Evolutionary conservation across 768 basidiomycete genomes (phyloP).

Genomic region (Strobilomyces confusus): DNA sequence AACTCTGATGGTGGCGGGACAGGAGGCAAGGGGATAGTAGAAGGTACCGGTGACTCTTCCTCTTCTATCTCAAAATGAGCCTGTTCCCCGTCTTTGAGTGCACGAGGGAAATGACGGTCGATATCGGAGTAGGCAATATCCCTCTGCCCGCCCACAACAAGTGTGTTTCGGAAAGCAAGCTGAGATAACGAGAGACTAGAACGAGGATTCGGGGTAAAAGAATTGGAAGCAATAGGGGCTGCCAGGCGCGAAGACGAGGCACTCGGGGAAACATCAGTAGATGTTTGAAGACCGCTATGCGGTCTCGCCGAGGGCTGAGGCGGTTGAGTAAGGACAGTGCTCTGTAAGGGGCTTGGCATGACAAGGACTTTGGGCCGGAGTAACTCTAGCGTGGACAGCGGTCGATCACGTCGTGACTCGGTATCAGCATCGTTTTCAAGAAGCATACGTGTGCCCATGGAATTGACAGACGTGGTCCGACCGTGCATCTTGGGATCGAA

Average conservation of each 20-base stretch:
- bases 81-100: conserved; percentile 76
- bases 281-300: conserved; percentile 58
- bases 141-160: conserved; percentile 64
- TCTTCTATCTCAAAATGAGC: conserved; percentile 44
- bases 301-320: conserved; percentile 33
- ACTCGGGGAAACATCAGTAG: conserved; percentile 72
- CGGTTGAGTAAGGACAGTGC: conserved; percentile 32
- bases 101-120: conserved; percentile 60
- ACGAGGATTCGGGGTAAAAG: conserved; percentile 77
- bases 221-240: conserved; percentile 50
- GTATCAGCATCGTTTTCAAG: conserved; percentile 48
- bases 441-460: conserved; percentile 61
- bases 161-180: conserved; percentile 79
- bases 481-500: conserved; percentile 80
- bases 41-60: conserved; percentile 34
- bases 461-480: conserved; percentile 60
- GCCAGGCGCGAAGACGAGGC: conserved; percentile 54
- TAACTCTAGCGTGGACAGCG: conserved; percentile 71
- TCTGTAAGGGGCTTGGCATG: conserved; percentile 87
- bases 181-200: conserved; percentile 72
- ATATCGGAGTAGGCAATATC: conserved; percentile 61
- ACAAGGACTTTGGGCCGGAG: conserved; percentile 89
- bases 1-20: conserved; percentile 30
- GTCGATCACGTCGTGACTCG: conserved; percentile 44
- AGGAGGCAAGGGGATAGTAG: conserved; percentile 29